Evolutionary conservation across 2,329 filamentous ascomycete species (phyloP).

Genomic region (Stromatinia cepivora): DNA sequence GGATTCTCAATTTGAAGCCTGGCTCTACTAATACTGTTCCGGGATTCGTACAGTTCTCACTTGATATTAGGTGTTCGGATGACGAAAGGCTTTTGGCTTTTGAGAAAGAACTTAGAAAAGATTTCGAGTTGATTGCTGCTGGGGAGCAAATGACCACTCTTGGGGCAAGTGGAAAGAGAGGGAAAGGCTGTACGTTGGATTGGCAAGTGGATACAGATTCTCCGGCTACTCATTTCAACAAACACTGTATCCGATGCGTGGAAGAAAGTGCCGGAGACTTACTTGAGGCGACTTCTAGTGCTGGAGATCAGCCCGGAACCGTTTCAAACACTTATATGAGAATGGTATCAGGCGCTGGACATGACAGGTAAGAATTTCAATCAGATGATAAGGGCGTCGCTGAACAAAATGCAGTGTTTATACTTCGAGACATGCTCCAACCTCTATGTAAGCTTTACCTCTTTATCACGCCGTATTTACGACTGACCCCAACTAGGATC

Average conservation of each 20-base stretch:
- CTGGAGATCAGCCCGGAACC: conserved; percentile 53
- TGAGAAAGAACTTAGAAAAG: conserved; percentile 54
- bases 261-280: conserved; percentile 58
- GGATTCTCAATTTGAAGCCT: conserved; percentile 65
- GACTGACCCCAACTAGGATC: conserved; percentile 43
- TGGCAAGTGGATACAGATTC: conserved; percentile 64
- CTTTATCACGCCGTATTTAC: not conserved
- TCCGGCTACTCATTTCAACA: conserved; percentile 63
- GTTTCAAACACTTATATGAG: conserved; percentile 48
- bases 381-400: conserved; percentile 34
- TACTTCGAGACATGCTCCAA: conserved; percentile 58
- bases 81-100: conserved; percentile 58
- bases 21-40: conserved; percentile 75
- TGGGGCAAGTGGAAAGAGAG: conserved; percentile 47
- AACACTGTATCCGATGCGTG: conserved; percentile 66
- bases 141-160: conserved; percentile 54
- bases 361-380: conserved; percentile 50
- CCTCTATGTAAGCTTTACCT: conserved; percentile 51
- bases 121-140: conserved; percentile 60
- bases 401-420: conserved; percentile 52
- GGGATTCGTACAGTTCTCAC: conserved; percentile 63
- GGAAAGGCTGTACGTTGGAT: conserved; percentile 53
- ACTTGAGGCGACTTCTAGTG: conserved; percentile 50
- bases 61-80: conserved; percentile 64
- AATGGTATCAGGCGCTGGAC: conserved; percentile 65